Conservation (phyloP, 176 grass and related monocot species). For the Oryza nivara region DNA sequence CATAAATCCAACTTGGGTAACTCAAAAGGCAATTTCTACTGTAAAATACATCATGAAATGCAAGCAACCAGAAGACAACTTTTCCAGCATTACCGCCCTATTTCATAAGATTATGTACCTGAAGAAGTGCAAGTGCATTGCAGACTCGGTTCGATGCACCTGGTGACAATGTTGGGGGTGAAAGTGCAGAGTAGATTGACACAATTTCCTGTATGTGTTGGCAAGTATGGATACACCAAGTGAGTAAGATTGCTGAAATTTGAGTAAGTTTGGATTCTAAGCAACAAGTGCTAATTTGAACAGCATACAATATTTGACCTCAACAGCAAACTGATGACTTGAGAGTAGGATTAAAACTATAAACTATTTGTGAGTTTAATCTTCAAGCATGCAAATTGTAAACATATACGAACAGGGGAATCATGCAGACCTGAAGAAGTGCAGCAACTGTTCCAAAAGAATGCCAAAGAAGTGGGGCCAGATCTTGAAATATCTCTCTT, state of each 20-base stretch:
- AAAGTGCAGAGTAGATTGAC: slow-evolving; percentile 92
- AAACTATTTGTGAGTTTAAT: slow-evolving; percentile 5
- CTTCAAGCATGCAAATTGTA: slow-evolving; percentile 19
- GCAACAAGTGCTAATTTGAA: slow-evolving; percentile 8
- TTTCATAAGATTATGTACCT: slow-evolving; percentile 49
- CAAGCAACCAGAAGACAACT: neutral
- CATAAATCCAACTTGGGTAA: slow-evolving; percentile 4
- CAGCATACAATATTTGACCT: neutral
- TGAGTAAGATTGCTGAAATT: slow-evolving; percentile 26
- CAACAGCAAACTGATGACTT: neutral
- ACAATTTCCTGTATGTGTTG: slow-evolving; percentile 76
- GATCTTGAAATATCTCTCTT: slow-evolving; percentile 96
- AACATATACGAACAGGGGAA: neutral
- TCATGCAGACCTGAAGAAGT: slow-evolving; percentile 72
- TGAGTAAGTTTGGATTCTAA: slow-evolving; percentile 10
- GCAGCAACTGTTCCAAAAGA: slow-evolving; percentile 92
- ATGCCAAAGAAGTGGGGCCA: slow-evolving; percentile 85
- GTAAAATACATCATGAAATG: neutral
- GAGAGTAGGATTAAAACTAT: slow-evolving; percentile 3
- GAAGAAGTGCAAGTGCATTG: slow-evolving; percentile 98
- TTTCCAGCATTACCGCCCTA: neutral
- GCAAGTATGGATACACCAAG: slow-evolving; percentile 29
- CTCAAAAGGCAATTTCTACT: neutral
- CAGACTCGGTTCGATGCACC: slow-evolving; percentile 94
- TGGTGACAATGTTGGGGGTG: slow-evolving; percentile 81